Evolutionary conservation across 208 protist genomes (phyloP).

Genomic region (Leishmania major): DNA sequence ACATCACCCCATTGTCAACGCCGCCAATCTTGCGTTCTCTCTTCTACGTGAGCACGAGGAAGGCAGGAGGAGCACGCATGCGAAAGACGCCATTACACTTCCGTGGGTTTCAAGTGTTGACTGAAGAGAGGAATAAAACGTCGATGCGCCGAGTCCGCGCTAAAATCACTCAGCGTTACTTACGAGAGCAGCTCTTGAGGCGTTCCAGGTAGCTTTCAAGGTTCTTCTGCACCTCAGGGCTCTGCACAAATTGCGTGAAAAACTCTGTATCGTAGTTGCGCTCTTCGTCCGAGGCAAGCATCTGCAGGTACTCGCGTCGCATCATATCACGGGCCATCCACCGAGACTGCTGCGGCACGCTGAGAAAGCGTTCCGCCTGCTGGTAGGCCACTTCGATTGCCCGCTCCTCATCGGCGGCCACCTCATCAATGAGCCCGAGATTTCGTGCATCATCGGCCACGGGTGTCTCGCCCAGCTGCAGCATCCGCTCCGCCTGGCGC

Average conservation of each 20-base stretch:
- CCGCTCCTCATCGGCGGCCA: conserved; percentile 52
- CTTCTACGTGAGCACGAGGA: background rate
- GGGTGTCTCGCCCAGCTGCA: conserved; percentile 80
- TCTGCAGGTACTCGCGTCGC: conserved; percentile 75
- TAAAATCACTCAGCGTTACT: conserved; percentile 27
- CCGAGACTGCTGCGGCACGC: conserved; percentile 65
- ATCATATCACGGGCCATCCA: conserved; percentile 87
- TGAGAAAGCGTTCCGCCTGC: conserved; percentile 65
- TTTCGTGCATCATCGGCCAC: conserved; percentile 64
- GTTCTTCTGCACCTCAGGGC: conserved; percentile 73
- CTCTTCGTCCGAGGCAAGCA: conserved; percentile 75
- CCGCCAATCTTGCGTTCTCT: background rate
- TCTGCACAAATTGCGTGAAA: conserved; percentile 66
- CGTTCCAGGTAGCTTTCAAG: conserved; percentile 60
- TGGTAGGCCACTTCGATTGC: conserved; percentile 49
- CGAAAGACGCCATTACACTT: background rate
- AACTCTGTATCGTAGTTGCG: conserved; percentile 85
- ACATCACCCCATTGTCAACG: background rate
- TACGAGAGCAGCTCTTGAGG: conserved; percentile 52
- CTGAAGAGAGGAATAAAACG: background rate
- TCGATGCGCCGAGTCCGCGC: background rate
- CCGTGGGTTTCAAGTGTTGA: background rate
- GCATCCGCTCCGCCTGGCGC: conserved; percentile 68
- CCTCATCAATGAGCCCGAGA: conserved; percentile 69
- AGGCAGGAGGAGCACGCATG: background rate